Evolutionary conservation across 108 stramenopile genomes (phyloP).

Genomic region (Nitzschia putrida): DNA sequence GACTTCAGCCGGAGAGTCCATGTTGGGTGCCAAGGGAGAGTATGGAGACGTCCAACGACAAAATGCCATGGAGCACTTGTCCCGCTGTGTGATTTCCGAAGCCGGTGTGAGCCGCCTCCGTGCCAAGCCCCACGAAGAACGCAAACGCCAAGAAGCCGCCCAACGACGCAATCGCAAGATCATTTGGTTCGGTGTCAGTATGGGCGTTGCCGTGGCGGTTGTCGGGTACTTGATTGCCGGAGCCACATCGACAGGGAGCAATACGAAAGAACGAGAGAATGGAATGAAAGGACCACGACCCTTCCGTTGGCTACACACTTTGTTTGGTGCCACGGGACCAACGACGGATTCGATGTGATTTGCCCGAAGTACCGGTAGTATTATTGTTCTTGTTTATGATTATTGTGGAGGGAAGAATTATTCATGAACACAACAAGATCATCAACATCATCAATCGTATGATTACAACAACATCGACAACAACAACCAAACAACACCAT

Average conservation of each 20-base stretch:
- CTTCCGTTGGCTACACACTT: constrained; percentile 10
- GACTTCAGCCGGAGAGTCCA: constrained; percentile 45
- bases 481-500: too few species aligned
- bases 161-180: constrained; percentile 51
- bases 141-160: constrained; percentile 52
- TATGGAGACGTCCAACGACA: constrained; percentile 31
- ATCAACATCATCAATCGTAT: too few species aligned
- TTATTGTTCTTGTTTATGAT: too few species aligned
- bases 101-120: constrained; percentile 35
- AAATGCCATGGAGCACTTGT: constrained; percentile 46
- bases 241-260: constrained; percentile 8
- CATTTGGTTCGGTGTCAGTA: constrained; percentile 73
- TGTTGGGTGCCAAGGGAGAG: constrained; percentile 20
- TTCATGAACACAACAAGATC: too few species aligned
- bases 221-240: constrained; percentile 51
- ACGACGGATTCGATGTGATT: neutral
- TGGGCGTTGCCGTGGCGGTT: constrained; percentile 67
- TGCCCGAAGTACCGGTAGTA: too few species aligned
- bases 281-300: constrained; percentile 4
- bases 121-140: constrained; percentile 69
- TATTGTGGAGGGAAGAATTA: too few species aligned
- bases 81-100: constrained; percentile 48
- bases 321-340: constrained; percentile 7
- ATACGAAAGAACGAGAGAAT: constrained; percentile 1
- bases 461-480: too few species aligned